These are phyloP conservation scores for Uronychia setigera DNA, from an alignment of 73 alveolate genomes.

Conservation along the genomic window DNA sequence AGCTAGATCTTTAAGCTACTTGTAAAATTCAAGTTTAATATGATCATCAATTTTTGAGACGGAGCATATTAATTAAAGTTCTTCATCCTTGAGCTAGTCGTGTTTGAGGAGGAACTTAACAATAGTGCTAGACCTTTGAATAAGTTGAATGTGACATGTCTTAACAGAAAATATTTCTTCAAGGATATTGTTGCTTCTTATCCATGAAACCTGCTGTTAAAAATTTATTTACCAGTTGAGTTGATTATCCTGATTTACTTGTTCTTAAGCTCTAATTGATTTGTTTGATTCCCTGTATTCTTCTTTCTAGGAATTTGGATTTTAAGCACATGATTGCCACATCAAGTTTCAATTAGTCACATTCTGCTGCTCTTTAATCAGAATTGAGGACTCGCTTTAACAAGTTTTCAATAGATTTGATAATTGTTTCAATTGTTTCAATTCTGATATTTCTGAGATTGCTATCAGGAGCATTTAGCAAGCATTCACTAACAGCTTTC, in stretches of 20 bases:
- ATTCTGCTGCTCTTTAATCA: slow-evolving; percentile 53
- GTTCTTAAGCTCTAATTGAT: slow-evolving; percentile 65
- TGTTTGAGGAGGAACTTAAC: slow-evolving; percentile 66
- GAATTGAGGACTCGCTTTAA: slow-evolving; percentile 60
- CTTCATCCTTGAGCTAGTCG: slow-evolving; percentile 54
- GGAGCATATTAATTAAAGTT: slow-evolving; percentile 77
- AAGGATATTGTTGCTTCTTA: slow-evolving; percentile 68
- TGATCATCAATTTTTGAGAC: slow-evolving; percentile 71
- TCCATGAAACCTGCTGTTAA: slow-evolving; percentile 33
- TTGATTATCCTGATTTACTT: too few species aligned
- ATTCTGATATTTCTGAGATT: slow-evolving; percentile 70
- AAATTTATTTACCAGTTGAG: slow-evolving; percentile 16
- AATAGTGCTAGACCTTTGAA: slow-evolving; percentile 78
- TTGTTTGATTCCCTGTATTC: slow-evolving; percentile 81
- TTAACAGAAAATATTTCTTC: slow-evolving; percentile 65
- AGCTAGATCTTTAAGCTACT: slow-evolving; percentile 62
- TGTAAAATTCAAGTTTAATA: slow-evolving; percentile 77
- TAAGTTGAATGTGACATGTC: slow-evolving; percentile 70
- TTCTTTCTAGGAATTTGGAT: slow-evolving; percentile 78
- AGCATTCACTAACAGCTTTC: slow-evolving; percentile 58
- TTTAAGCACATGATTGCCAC: slow-evolving; percentile 69
- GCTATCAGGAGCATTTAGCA: slow-evolving; percentile 67
- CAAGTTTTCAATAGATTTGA: slow-evolving; percentile 39
- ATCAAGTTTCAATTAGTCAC: slow-evolving; percentile 66
- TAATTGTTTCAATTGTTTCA: slow-evolving; percentile 73